Percentiles rank a stretch among this genome's conserved stretches.
Evolutionary conservation across 2,329 filamentous ascomycete species (phyloP).

Genomic region (Monilinia aucupariae): DNA sequence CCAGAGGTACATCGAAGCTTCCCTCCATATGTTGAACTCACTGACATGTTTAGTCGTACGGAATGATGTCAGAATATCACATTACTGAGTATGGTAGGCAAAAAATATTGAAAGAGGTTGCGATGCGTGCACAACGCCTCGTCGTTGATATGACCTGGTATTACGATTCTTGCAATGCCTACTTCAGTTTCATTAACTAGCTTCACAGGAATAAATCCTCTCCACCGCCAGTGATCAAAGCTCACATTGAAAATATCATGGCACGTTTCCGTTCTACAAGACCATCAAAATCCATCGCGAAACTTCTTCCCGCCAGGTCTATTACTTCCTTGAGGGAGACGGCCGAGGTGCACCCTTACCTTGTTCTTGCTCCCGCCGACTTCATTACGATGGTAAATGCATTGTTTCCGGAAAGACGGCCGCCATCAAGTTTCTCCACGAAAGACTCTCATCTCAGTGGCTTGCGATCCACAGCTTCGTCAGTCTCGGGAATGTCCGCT

Average conservation of each 20-base stretch:
- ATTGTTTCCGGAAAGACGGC: constrained; percentile 70
- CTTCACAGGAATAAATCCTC: constrained; percentile 50
- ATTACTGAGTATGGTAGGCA: constrained; percentile 87
- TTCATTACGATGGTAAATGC: constrained; percentile 75
- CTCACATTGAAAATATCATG: constrained; percentile 67
- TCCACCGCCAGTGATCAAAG: constrained; percentile 56
- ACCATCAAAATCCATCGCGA: constrained; percentile 44
- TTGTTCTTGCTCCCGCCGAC: constrained; percentile 75
- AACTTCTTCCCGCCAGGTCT: constrained; percentile 64
- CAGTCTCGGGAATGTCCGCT: constrained; percentile 60
- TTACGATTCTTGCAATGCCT: constrained; percentile 23
- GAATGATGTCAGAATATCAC: constrained; percentile 81
- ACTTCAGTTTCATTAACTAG: constrained; percentile 12
- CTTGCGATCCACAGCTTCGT: constrained; percentile 62
- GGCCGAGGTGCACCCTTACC: constrained; percentile 71
- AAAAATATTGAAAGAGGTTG: constrained; percentile 73
- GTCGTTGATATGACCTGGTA: constrained; percentile 68
- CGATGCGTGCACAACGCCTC: constrained; percentile 70
- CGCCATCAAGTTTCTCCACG: constrained; percentile 49
- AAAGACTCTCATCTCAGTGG: constrained; percentile 51
- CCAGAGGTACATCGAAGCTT: constrained; percentile 61
- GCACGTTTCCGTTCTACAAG: constrained; percentile 49
- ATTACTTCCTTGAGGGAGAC: constrained; percentile 70
- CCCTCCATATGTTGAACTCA: not conserved
- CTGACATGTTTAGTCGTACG: constrained; percentile 42